Evolutionary conservation across 345 rosid species (phyloP).

Genomic region (Ceriops tagal): DNA sequence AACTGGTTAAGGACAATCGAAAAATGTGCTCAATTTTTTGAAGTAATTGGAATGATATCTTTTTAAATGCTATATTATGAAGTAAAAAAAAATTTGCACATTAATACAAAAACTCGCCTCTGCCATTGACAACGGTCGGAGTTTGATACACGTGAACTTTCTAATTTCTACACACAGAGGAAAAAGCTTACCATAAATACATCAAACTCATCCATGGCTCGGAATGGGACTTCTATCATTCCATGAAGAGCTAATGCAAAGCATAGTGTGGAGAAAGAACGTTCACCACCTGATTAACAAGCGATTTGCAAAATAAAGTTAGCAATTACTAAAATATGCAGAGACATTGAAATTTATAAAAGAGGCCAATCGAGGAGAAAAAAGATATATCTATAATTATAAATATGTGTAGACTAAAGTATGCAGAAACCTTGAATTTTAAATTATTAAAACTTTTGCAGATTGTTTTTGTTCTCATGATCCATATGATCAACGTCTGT

Average conservation of each 20-base stretch:
- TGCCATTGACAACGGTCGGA: not conserved
- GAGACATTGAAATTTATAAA: too few relatives aligned
- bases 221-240: slow-evolving; percentile 91
- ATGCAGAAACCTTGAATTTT: too few relatives aligned
- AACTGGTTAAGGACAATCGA: too few relatives aligned
- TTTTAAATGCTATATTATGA: too few relatives aligned
- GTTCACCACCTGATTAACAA: slow-evolving; percentile 73
- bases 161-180: not conserved
- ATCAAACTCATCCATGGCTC: slow-evolving; percentile 99
- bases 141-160: not conserved
- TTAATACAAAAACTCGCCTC: too few relatives aligned
- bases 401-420: too few relatives aligned
- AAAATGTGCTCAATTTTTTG: too few relatives aligned
- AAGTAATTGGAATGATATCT: too few relatives aligned
- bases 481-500: not conserved
- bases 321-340: not conserved
- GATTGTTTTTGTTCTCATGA: not conserved
- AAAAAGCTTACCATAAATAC: slow-evolving; percentile 75
- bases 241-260: slow-evolving; percentile 90
- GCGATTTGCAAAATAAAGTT: slow-evolving; percentile 7
- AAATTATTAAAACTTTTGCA: not conserved
- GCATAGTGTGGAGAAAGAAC: slow-evolving; percentile 93
- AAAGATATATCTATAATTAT: too few relatives aligned
- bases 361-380: too few relatives aligned
- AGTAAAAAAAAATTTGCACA: too few relatives aligned